phyloP scores from a whole-genome alignment of 139 green algal species.

The Auxenochlorella protothecoides region DNA sequence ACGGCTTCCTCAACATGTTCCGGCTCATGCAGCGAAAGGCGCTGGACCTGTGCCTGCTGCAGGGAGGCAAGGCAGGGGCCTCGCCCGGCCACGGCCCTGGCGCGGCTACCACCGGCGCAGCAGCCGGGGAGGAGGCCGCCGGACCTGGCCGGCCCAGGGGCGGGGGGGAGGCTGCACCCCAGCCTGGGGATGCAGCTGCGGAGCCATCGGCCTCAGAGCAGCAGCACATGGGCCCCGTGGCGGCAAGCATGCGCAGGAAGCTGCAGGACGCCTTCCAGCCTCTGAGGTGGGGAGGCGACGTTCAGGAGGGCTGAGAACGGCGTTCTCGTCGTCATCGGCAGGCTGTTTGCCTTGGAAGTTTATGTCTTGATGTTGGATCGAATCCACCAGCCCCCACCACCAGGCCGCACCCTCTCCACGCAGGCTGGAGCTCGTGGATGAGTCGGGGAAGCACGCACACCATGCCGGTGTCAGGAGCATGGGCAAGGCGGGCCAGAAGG shows the following conservation, averaged over 20 bases:
- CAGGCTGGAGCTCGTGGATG: no score
- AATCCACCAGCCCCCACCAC: no score
- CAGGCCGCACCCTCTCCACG: no score
- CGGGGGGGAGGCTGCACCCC: neutral
- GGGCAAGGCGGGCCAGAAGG: conserved; percentile 6
- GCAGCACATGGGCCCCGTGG: conserved; percentile 23
- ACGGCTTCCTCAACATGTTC: conserved; percentile 98
- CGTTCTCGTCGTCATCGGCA: no score
- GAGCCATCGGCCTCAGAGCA: neutral
- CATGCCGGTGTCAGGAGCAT: no score
- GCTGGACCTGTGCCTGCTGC: conserved; percentile 34
- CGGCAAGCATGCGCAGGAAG: conserved; percentile 31
- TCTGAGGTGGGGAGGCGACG: conserved; percentile 3
- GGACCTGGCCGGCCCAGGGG: neutral
- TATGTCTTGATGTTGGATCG: no score
- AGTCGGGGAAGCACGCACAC: no score
- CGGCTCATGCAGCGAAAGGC: conserved; percentile 79
- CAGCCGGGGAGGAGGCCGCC: neutral
- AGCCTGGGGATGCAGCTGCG: neutral
- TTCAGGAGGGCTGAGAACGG: no score
- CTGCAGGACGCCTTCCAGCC: conserved; percentile 22
- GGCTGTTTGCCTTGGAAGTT: no score
- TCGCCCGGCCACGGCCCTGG: neutral
- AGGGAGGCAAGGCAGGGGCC: neutral
- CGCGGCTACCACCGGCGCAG: no score